Percentiles rank a stretch among this genome's conserved stretches.
These are phyloP conservation scores for Fermentozyma sake DNA, from an alignment of 1,139 yeast genomes.

Conservation along the genomic window DNA sequence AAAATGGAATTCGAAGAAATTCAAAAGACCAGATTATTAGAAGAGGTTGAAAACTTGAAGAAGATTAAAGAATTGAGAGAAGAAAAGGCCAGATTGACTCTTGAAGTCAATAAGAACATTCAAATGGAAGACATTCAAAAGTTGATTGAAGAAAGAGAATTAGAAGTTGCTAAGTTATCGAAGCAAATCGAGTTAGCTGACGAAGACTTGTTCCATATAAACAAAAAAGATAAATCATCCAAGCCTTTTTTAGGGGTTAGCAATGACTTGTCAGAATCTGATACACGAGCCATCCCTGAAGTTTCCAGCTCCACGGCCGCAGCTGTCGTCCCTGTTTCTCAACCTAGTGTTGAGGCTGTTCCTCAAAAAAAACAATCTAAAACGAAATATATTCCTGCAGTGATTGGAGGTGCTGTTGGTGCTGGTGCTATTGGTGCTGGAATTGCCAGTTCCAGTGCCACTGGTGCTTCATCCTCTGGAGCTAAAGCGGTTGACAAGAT, in stretches of 20 bases:
- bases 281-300: conserved; percentile 10
- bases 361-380: conserved; percentile 2
- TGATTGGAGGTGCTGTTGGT: conserved; percentile 10
- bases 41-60: conserved; percentile 37
- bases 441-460: conserved; percentile 4
- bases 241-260: conserved; percentile 21
- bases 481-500: conserved; percentile 1
- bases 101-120: conserved; percentile 19
- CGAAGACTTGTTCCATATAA: conserved; percentile 14
- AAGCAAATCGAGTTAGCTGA: conserved; percentile 33
- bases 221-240: conserved; percentile 7
- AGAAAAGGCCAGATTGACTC: conserved; percentile 32
- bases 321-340: too few species aligned
- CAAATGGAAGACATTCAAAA: conserved; percentile 29
- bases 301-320: background rate
- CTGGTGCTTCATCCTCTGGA: conserved; percentile 1
- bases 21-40: conserved; percentile 31
- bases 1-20: conserved; percentile 33
- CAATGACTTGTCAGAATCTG: conserved; percentile 17
- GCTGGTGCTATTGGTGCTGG: conserved; percentile 8
- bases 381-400: conserved; percentile 9
- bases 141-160: conserved; percentile 33
- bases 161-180: conserved; percentile 31
- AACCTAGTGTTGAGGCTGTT: conserved; percentile 6
- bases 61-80: conserved; percentile 36